phyloP scores from a whole-genome alignment of 2,329 filamentous ascomycete genomes.

The Colletotrichum echinochloae region DNA sequence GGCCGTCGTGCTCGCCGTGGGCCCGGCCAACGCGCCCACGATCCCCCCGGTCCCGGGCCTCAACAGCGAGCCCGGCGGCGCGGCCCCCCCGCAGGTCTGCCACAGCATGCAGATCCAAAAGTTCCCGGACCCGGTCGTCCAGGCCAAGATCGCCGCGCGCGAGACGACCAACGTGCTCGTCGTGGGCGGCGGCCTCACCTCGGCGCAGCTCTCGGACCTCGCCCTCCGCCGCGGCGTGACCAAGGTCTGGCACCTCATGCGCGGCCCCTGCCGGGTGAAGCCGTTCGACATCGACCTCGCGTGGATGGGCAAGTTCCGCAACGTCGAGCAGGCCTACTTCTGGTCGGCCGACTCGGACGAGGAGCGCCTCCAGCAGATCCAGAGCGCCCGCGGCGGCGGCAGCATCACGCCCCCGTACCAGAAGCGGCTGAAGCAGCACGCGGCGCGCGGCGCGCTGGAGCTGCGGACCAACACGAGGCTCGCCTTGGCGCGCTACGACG shows the following conservation, averaged over 20 bases:
- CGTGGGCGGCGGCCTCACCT: constrained; percentile 81
- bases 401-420: constrained; percentile 78
- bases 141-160: constrained; percentile 62
- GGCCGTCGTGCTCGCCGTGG: constrained; percentile 77
- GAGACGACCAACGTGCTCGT: constrained; percentile 74
- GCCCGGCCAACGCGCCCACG: constrained; percentile 71
- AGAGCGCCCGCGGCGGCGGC: constrained; percentile 77
- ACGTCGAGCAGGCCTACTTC: constrained; percentile 80
- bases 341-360: constrained; percentile 80
- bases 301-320: constrained; percentile 88
- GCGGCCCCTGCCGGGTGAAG: constrained; percentile 71
- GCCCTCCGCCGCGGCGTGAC: constrained; percentile 73
- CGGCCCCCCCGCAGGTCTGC: constrained; percentile 58
- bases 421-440: constrained; percentile 73
- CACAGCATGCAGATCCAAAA: constrained; percentile 74
- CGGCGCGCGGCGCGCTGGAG: constrained; percentile 62
- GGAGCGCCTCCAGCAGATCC: constrained; percentile 75
- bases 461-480: constrained; percentile 71
- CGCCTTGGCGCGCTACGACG: constrained; percentile 62
- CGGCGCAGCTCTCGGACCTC: constrained; percentile 78
- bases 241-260: constrained; percentile 78
- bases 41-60: constrained; percentile 56
- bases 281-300: constrained; percentile 81
- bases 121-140: constrained; percentile 67
- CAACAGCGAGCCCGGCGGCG: constrained; percentile 23